These are phyloP conservation scores for Schwanniomyces sp. DNA, from an alignment of 805 yeast genomes.

Conservation along the genomic window DNA sequence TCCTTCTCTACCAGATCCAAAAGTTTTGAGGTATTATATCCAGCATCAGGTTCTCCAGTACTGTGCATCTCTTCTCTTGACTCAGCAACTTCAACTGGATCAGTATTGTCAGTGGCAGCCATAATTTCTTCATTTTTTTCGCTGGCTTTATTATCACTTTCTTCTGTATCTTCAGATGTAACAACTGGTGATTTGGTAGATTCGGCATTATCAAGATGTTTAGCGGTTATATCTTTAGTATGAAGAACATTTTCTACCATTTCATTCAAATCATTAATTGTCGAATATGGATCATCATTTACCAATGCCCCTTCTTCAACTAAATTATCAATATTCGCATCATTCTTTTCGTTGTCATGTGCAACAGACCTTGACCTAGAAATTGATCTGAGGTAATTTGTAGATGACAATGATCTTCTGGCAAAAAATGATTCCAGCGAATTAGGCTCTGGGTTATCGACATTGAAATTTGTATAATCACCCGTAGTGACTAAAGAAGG, in stretches of 20 bases:
- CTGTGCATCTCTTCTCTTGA: not conserved
- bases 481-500: constrained; percentile 46
- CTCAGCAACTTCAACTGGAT: not conserved
- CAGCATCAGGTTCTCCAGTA: not conserved
- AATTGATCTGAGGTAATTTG: constrained; percentile 61
- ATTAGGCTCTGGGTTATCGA: constrained; percentile 27
- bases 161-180: not conserved
- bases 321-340: constrained; percentile 37
- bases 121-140: not conserved
- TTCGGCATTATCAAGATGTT: not conserved
- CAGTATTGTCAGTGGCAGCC: not conserved
- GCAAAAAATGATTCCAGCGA: constrained; percentile 15
- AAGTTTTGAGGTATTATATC: too few relatives aligned
- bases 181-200: not conserved
- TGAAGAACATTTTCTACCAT: constrained; percentile 49
- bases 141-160: not conserved
- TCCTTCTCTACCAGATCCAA: too few relatives aligned
- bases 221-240: constrained; percentile 4
- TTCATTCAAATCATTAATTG: constrained; percentile 48
- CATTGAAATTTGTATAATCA: constrained; percentile 46
- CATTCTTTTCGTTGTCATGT: constrained; percentile 25
- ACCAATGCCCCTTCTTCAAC: constrained; percentile 58
- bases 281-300: constrained; percentile 49
- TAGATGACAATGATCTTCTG: constrained; percentile 42
- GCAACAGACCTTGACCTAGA: constrained; percentile 64